phyloP scores from a whole-genome alignment of 805 yeast species.

The Wickerhamiella australiensis region DNA sequence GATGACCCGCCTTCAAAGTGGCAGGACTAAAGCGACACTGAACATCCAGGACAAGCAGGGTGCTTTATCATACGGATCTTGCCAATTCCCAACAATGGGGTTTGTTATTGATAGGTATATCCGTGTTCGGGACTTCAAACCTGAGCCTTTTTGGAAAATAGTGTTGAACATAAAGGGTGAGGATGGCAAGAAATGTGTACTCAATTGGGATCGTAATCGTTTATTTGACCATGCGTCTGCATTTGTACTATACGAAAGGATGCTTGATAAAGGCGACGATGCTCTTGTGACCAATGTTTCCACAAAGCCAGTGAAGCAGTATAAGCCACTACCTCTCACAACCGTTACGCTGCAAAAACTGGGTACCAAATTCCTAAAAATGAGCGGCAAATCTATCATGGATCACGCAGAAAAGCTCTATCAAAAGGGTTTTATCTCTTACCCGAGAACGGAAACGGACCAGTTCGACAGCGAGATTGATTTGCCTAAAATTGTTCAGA shows the following conservation, averaged over 20 bases:
- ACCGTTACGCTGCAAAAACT: slow-evolving; percentile 87
- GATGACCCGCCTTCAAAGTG: slow-evolving; percentile 62
- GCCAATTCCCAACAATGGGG: slow-evolving; percentile 95
- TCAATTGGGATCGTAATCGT: slow-evolving; percentile 62
- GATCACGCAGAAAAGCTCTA: slow-evolving; percentile 72
- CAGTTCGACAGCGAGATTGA: slow-evolving; percentile 69
- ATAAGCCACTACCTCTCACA: slow-evolving; percentile 80
- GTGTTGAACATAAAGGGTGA: slow-evolving; percentile 36
- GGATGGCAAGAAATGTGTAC: slow-evolving; percentile 28
- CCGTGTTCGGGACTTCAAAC: slow-evolving; percentile 54
- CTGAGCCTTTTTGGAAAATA: slow-evolving; percentile 75
- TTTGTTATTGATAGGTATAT: slow-evolving; percentile 87
- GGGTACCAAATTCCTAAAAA: slow-evolving; percentile 59
- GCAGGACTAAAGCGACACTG: not conserved
- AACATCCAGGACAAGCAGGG: not conserved
- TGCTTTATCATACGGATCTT: slow-evolving; percentile 64
- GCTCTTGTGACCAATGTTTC: slow-evolving; percentile 43
- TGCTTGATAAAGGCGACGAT: slow-evolving; percentile 37
- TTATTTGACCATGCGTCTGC: slow-evolving; percentile 64
- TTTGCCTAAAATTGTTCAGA: slow-evolving; percentile 44
- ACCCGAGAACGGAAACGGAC: slow-evolving; percentile 97
- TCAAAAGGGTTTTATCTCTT: slow-evolving; percentile 75
- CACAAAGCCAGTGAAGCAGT: slow-evolving; percentile 57
- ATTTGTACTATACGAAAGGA: slow-evolving; percentile 51
- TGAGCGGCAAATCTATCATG: slow-evolving; percentile 71